A percentile compares a stretch with the other conserved stretches of the same genome.
These are phyloP conservation scores for Sarocladiaceae sp. DNA, from an alignment of 2,329 filamentous ascomycete species.

Conservation along the genomic window DNA sequence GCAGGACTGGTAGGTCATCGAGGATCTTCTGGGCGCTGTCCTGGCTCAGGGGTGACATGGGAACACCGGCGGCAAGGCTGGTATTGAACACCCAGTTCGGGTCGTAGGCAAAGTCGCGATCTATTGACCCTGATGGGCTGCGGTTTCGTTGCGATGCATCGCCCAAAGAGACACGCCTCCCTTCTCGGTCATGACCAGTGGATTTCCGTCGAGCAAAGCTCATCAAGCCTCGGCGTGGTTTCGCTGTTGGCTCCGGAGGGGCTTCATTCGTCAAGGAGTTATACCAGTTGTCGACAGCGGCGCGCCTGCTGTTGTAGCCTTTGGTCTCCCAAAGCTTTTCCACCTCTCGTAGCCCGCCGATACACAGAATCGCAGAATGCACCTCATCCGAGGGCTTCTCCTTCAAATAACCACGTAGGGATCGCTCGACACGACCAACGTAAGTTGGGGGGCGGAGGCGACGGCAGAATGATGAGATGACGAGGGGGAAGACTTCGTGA, in stretches of 20 bases:
- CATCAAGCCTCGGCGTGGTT: constrained; percentile 46
- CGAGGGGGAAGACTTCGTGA: constrained; percentile 58
- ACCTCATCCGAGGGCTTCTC: constrained; percentile 58
- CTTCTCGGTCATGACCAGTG: constrained; percentile 18
- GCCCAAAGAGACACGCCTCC: not conserved
- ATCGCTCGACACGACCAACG: constrained; percentile 55
- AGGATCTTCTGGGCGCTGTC: constrained; percentile 47
- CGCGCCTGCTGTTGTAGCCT: constrained; percentile 54
- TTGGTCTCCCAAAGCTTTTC: constrained; percentile 61
- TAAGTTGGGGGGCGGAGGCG: constrained; percentile 58
- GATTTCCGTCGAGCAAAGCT: constrained; percentile 54
- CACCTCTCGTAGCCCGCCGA: constrained; percentile 57
- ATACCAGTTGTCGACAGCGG: constrained; percentile 56
- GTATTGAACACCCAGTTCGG: constrained; percentile 48
- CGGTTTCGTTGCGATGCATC: constrained; percentile 16
- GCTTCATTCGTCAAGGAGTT: constrained; percentile 40
- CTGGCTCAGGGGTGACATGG: constrained; percentile 48
- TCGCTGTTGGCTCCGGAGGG: constrained; percentile 34
- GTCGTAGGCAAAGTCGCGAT: constrained; percentile 23
- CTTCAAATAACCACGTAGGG: constrained; percentile 56
- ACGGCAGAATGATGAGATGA: constrained; percentile 58
- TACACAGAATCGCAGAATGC: constrained; percentile 52
- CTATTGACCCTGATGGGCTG: constrained; percentile 24
- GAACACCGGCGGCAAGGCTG: constrained; percentile 54
- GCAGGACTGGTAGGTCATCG: constrained; percentile 49